phyloP scores from a whole-genome alignment of 192 early-diverging fungal species.

The Neocallimastix lanati region DNA sequence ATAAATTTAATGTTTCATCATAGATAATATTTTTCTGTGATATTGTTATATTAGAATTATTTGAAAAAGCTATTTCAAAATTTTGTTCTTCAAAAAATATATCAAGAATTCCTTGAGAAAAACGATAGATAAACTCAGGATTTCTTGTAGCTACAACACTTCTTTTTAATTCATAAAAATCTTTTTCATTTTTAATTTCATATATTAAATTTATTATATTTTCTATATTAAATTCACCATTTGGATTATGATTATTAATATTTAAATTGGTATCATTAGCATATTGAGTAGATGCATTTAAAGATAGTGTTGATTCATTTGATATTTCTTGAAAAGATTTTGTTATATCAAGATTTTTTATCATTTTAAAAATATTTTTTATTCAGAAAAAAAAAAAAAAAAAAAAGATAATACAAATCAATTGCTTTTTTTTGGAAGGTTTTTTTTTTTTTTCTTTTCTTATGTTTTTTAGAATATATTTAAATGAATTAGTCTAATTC shows the following conservation, averaged over 20 bases:
- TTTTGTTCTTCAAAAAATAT: background rate
- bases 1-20: background rate
- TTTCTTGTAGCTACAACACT: background rate
- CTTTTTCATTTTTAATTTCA: background rate
- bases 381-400: too few species aligned
- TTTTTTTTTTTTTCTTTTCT: too few species aligned
- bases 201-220: background rate
- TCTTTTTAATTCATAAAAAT: background rate
- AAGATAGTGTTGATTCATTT: too few species aligned
- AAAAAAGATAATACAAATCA: too few species aligned
- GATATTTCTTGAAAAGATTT: too few species aligned
- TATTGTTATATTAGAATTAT: background rate
- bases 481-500: too few species aligned
- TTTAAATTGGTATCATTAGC: too few species aligned
- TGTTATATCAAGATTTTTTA: too few species aligned
- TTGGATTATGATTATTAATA: background rate
- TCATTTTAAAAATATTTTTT: too few species aligned
- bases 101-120: background rate
- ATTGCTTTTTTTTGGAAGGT: too few species aligned
- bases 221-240: background rate
- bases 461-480: too few species aligned
- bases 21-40: background rate
- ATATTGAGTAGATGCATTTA: too few species aligned
- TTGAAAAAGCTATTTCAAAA: background rate
- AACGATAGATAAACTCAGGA: background rate